Evolutionary conservation across 2,329 filamentous ascomycete genomes (phyloP), one percentile per base, ranked within the genome.

Genomic region (Aaosphaeria pasadenensis): DNA sequence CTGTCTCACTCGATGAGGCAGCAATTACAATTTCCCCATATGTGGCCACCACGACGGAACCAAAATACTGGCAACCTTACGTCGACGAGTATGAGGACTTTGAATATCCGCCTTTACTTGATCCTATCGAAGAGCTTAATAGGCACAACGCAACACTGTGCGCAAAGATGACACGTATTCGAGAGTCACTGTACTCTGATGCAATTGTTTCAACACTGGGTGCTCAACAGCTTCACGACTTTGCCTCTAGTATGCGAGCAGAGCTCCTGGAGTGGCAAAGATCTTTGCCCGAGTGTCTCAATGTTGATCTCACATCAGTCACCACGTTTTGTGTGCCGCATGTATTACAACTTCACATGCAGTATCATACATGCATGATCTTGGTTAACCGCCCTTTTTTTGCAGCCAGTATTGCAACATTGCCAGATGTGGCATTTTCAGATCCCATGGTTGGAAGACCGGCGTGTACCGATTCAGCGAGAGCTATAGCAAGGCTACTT

Each of bases 281-380:
- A 9, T 36, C 33, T 13, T 13, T 36, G 33, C 33, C 33, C 33
- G 13, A 9, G 13, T 36, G 9, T 13, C 33, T 36, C 33, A 75
- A 79, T 46, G 62, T 77, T 6, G 69, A 74, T 24, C 17, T 24
- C 46, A 71, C 71, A 57, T 64, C 62, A 1, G 49, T 62, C 0
- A 75, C 76, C 46, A 30, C 43, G 9, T 45, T 45, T 24, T 38
- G 31, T 24, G 35, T 38, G 5, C 43, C 32, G 6, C 32, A 45
- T 30, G 35, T 38, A 7, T 17, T 45, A 7, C 43, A 45, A 13
- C 43, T 38, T 35, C 32, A 45, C 35, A 45, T 45, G 43, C 43
- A 45, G 17, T 45, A 45, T 28, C 43, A 45, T 28, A 13, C 17
- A 9, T 32, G 38, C 13, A 45, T 45, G 43, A 45, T 45, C 11